Percentiles rank a stretch among this genome's conserved stretches.
These are phyloP conservation scores for Cucurbita argyrosperma DNA, from an alignment of 306 rosid genomes.

Conservation along the genomic window DNA sequence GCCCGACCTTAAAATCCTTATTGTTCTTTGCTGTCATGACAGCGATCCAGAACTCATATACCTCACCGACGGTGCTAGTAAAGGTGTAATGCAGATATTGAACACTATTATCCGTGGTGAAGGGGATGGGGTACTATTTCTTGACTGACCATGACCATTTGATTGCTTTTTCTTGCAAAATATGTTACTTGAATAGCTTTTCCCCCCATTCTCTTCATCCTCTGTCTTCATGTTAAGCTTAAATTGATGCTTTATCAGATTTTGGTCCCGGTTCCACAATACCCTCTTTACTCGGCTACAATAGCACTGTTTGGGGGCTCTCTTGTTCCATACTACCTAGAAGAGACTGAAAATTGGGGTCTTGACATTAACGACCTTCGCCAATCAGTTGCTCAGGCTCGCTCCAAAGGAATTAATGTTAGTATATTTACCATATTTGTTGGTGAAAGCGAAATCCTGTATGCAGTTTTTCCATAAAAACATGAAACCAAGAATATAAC, in stretches of 20 bases:
- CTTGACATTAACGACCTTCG: slow-evolving; percentile 68
- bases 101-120: slow-evolving; percentile 64
- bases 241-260: slow-evolving; percentile 27
- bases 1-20: neutral
- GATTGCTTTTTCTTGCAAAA: neutral
- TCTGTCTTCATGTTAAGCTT: neutral
- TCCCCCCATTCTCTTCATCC: neutral
- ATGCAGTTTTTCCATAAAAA: neutral
- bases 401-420: slow-evolving; percentile 70
- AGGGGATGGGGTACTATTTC: slow-evolving; percentile 74
- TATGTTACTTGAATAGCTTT: neutral
- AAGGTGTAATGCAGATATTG: slow-evolving; percentile 96
- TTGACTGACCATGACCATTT: neutral
- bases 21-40: slow-evolving; percentile 22
- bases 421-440: slow-evolving; percentile 20
- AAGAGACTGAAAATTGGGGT: slow-evolving; percentile 98
- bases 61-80: slow-evolving; percentile 98
- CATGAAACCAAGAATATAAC: neutral
- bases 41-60: slow-evolving; percentile 94
- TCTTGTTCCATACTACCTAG: slow-evolving; percentile 97
- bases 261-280: slow-evolving; percentile 98
- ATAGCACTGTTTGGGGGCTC: slow-evolving; percentile 77
- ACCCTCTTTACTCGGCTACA: slow-evolving; percentile 96
- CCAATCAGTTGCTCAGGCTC: slow-evolving; percentile 57
- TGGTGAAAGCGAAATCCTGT: neutral